These are phyloP conservation scores for Neophaeococcomyces aloes DNA, from an alignment of 2,329 filamentous ascomycete species.

Conservation along the genomic window DNA sequence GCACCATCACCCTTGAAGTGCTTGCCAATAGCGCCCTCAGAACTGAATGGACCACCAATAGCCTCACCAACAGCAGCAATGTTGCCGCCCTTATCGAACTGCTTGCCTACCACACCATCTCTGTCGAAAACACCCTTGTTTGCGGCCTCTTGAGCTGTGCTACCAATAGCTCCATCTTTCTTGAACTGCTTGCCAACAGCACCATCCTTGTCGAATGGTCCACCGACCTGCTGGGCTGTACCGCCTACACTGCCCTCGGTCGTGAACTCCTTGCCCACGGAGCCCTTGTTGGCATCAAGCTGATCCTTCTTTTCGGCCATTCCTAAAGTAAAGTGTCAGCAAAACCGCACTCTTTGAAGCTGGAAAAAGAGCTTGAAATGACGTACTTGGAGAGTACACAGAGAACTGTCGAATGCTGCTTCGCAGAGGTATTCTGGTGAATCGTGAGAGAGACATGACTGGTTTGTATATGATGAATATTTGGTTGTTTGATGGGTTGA, in stretches of 20 bases:
- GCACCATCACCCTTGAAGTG: slow-evolving; percentile 24
- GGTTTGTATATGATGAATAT: background rate
- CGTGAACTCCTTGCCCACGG: slow-evolving; percentile 15
- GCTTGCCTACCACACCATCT: slow-evolving; percentile 12
- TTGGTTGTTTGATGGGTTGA: background rate
- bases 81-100: slow-evolving; percentile 12
- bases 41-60: slow-evolving; percentile 22
- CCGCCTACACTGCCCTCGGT: slow-evolving; percentile 12
- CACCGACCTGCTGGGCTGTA: slow-evolving; percentile 10
- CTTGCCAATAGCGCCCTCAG: slow-evolving; percentile 28
- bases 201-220: slow-evolving; percentile 24
- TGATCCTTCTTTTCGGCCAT: slow-evolving; percentile 17
- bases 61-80: slow-evolving; percentile 9
- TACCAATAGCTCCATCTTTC: slow-evolving; percentile 1
- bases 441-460: slow-evolving; percentile 9
- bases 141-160: slow-evolving; percentile 15
- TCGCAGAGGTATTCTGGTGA: slow-evolving; percentile 6
- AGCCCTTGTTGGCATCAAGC: slow-evolving; percentile 17
- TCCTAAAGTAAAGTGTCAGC: slow-evolving; percentile 4
- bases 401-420: slow-evolving; percentile 11
- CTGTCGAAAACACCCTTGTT: slow-evolving; percentile 17
- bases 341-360: background rate
- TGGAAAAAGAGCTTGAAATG: background rate
- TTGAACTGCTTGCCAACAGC: slow-evolving; percentile 29
- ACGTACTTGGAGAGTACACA: slow-evolving; percentile 10